Conservation (phyloP, 1,284 basidiomycete genomes). For the Trichosporon faecale region DNA sequence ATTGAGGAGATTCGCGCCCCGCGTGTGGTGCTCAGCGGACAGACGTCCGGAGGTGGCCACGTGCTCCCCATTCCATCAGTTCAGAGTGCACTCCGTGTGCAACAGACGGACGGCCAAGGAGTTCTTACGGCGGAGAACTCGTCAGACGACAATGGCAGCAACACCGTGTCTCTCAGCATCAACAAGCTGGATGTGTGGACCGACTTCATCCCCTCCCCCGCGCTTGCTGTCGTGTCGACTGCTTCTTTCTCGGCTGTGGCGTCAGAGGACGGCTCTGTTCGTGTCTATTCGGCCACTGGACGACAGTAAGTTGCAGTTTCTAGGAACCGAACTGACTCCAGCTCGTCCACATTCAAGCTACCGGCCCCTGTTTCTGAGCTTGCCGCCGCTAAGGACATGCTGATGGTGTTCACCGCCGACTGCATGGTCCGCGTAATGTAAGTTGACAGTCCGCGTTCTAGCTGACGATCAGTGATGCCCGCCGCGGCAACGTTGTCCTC, state of each 20-base stretch:
- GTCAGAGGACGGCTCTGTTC: slow-evolving; percentile 69
- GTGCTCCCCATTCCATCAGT: slow-evolving; percentile 28
- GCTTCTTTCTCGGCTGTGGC: slow-evolving; percentile 68
- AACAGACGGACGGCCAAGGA: slow-evolving; percentile 27
- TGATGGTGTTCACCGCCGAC: slow-evolving; percentile 68
- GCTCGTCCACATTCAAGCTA: slow-evolving; percentile 69
- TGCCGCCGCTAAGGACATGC: slow-evolving; percentile 61
- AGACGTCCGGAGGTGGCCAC: slow-evolving; percentile 6
- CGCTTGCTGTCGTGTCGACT: slow-evolving; percentile 65
- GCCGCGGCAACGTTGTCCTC: slow-evolving; percentile 63
- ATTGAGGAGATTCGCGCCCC: slow-evolving; percentile 40
- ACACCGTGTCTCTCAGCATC: slow-evolving; percentile 44
- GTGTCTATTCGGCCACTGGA: slow-evolving; percentile 74
- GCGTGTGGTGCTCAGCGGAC: slow-evolving; percentile 4
- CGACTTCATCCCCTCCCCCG: slow-evolving; percentile 74
- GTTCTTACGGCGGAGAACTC: slow-evolving; percentile 67
- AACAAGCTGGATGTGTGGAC: slow-evolving; percentile 76
- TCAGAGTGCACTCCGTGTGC: slow-evolving; percentile 36
- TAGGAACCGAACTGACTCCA: slow-evolving; percentile 22
- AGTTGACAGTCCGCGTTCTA: slow-evolving; percentile 29
- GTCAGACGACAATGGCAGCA: slow-evolving; percentile 60
- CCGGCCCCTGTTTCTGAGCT: slow-evolving; percentile 68
- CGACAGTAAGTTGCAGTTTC: slow-evolving; percentile 59
- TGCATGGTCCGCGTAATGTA: slow-evolving; percentile 74
- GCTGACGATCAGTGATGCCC: slow-evolving; percentile 62